A percentile compares a stretch with the other conserved stretches of the same genome.
phyloP scores from a whole-genome alignment of 129 eudicot species.

The Smallanthus sonchifolius region DNA sequence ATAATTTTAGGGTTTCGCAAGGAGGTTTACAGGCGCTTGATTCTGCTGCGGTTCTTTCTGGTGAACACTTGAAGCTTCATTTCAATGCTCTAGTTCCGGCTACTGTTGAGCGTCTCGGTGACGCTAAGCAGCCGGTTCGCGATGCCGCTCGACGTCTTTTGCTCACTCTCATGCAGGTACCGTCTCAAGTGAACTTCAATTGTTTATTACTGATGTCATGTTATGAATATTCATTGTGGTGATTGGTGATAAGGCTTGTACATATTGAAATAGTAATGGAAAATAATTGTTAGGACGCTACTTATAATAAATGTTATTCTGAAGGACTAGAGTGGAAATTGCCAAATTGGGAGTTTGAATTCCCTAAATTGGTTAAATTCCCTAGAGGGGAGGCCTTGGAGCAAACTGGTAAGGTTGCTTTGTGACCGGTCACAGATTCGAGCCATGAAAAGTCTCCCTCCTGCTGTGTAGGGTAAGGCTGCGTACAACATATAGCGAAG shows the following conservation, averaged over 20 bases:
- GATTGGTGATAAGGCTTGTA: background rate
- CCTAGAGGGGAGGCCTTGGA: too few relatives aligned
- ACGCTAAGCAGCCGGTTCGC: slow-evolving; percentile 83
- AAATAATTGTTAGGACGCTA: background rate
- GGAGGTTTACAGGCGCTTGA: slow-evolving; percentile 78
- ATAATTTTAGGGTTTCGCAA: slow-evolving; percentile 84
- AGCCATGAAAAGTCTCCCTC: too few relatives aligned
- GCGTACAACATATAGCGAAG: too few relatives aligned
- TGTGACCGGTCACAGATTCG: too few relatives aligned
- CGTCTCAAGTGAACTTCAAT: background rate
- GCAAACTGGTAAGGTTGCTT: too few relatives aligned
- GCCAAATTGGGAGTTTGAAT: background rate
- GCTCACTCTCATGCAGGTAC: slow-evolving; percentile 95
- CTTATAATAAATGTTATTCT: background rate
- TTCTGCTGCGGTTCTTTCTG: slow-evolving; percentile 85
- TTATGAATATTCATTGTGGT: background rate
- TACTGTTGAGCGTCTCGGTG: slow-evolving; percentile 75
- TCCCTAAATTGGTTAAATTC: background rate
- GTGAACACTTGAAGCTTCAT: slow-evolving; percentile 81
- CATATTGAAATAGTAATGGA: background rate
- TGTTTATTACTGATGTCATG: background rate
- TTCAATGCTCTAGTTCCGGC: slow-evolving; percentile 81
- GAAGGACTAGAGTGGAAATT: background rate
- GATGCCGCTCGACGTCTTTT: slow-evolving; percentile 81
- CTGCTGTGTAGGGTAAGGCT: too few relatives aligned